Base-by-base conservation (phyloP, 2,329 filamentous ascomycete genomes). In the Cordyceps cateniannulata region DNA sequence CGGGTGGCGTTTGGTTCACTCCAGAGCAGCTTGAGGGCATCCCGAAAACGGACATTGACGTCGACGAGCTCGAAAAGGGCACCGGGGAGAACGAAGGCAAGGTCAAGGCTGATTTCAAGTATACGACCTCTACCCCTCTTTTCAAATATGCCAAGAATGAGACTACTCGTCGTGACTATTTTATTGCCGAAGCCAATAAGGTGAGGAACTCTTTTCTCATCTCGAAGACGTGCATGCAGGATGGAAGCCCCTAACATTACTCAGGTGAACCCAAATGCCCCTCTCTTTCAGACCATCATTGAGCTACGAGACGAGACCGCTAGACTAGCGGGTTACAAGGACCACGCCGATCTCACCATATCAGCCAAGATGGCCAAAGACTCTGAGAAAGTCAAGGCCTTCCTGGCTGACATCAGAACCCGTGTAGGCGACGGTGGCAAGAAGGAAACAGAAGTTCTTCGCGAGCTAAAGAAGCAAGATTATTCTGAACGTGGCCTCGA, bases 351-450 rank as follows among this genome's bases (percentile, higher is more conserved):
- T 52, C 87, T 92, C 72, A 79, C 84, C 51, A 87, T 95, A 44
- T 89, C 92, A 69, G 85, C 90, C 68, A 93, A 92, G 81, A 95
- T 95, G 90, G 89, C 90, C 51, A 92, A 93, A 79, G 86, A 81
- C 1, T 82, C 88, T 1, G 81, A 85, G 69, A 88, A 83, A 0
- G 90, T 95, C 12, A 82, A 88, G 64, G 81, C 85, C 57, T 93
- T 95, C 72, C 76, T 95, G 8, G 81, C 78, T 5, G 89, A 93
- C 69, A 77, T 95, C 63, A 84, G 86, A 62, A 78, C 75, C 27
- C 85, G 87, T 57, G 79, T 95, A 32, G 79, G 83, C 0, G 82
- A 86, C 0, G 90, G 90, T 27, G 90, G 89, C 25, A 75, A 80
- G 61, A 85, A 87, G 71, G 90, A 95, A 74, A 84, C 85, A 47